Evolutionary conservation across 2,329 filamentous ascomycete species (phyloP).

Genomic region (Aureobasidium sp.): DNA sequence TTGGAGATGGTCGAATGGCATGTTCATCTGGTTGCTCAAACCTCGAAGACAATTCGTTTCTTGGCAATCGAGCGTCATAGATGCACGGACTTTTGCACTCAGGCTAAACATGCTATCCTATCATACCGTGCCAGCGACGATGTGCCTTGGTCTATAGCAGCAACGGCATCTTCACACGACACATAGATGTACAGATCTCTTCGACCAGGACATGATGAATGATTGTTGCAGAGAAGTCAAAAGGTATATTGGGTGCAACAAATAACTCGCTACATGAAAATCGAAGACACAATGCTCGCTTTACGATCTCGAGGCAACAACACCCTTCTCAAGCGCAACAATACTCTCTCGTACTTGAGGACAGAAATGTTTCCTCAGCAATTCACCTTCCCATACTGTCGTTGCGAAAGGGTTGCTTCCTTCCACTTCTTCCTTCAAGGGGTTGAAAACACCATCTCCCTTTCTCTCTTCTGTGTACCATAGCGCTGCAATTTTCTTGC

Average conservation of each 20-base stretch:
- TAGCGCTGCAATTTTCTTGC: constrained; percentile 70
- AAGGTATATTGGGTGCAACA: background rate
- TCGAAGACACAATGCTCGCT: background rate
- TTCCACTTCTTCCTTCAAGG: constrained; percentile 65
- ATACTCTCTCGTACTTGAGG: constrained; percentile 67
- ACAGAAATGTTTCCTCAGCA: constrained; percentile 76
- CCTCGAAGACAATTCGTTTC: background rate
- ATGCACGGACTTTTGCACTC: background rate
- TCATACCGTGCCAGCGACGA: background rate
- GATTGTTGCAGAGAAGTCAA: background rate
- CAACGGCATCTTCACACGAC: background rate
- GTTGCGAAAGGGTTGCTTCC: constrained; percentile 82
- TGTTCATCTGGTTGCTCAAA: no score
- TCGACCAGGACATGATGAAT: no score
- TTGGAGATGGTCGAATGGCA: no score
- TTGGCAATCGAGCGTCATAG: background rate
- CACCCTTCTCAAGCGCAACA: constrained; percentile 10
- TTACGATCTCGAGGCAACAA: background rate
- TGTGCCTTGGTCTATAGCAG: background rate
- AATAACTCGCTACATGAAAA: background rate
- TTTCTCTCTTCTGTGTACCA: constrained; percentile 94
- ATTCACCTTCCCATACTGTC: constrained; percentile 88
- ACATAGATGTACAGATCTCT: no score
- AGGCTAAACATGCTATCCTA: background rate
- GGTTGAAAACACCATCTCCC: constrained; percentile 71